phyloP scores from a whole-genome alignment of 2,329 filamentous ascomycete genomes.

The Setomelanomma holmii region DNA sequence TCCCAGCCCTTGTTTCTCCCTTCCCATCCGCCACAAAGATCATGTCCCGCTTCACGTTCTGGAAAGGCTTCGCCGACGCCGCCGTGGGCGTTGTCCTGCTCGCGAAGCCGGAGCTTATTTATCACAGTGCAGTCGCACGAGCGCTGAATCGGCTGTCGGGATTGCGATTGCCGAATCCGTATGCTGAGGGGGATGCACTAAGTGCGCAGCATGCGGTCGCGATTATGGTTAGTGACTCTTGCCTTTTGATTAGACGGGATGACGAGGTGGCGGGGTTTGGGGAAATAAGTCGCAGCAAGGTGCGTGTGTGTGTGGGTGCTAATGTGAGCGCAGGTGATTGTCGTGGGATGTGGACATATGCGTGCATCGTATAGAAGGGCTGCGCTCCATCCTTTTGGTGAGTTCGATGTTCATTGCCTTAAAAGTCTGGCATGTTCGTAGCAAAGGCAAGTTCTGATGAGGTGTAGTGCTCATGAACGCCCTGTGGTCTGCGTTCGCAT shows the following conservation, averaged over 20 bases:
- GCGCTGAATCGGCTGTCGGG: conserved; percentile 8
- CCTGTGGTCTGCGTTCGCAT: conserved; percentile 17
- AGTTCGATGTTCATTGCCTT: neutral
- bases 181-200: conserved; percentile 13
- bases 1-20: neutral
- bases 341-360: conserved; percentile 19
- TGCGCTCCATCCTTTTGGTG: conserved; percentile 4
- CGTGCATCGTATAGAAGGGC: conserved; percentile 10
- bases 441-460: neutral
- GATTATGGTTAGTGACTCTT: conserved; percentile 10
- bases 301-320: neutral
- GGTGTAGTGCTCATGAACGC: conserved; percentile 19
- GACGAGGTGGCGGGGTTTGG: neutral
- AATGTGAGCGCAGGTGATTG: conserved; percentile 13
- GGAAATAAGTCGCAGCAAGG: neutral
- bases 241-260: too few relatives aligned
- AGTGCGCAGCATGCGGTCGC: conserved; percentile 23
- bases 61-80: conserved; percentile 23
- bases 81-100: conserved; percentile 18
- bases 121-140: conserved; percentile 20
- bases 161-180: conserved; percentile 18
- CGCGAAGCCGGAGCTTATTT: conserved; percentile 22
- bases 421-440: too few relatives aligned
- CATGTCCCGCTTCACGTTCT: conserved; percentile 23
- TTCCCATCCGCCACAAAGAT: neutral